Base-by-base conservation (phyloP, 2,329 filamentous ascomycete species). In the Diaporthe eres region DNA sequence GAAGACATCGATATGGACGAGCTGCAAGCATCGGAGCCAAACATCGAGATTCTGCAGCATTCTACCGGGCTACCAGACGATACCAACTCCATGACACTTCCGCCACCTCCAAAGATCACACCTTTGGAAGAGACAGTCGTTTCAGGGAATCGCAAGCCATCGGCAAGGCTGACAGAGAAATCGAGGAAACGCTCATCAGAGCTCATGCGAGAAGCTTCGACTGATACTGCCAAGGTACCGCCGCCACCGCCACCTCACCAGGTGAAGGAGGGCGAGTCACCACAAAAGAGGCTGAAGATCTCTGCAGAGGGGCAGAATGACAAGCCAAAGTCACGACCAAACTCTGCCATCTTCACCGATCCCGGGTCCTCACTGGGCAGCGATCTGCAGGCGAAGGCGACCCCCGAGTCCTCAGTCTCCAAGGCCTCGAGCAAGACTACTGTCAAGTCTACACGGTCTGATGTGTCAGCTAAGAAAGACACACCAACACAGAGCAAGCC, bases 41-140 rank as follows among this genome's bases (percentile, higher is more conserved):
- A 88, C 60, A 83, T 87, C 13, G 83, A 87, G 77, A 85, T 87
- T 47, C 83, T 88, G 4, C 84, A 87, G 73, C 85, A 88, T 76
- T 88, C 86, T 0, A 75, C 51, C 1, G 63, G 53, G 1, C 3
- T 42, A 19, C n/a, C 34, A 3, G 72, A 76, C 3, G 58, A 74
- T 22, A 79, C 82, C 15, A 82, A 84, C 72, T 83, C 82, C 4
- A 77, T 84, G 44, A 86, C 88, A 3, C 81, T 89, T 2, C 87
- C 88, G 0, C 82, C 85, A 49, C 86, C 86, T 2, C 88, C 85
- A 22, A 87, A 86, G 65, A 78, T 89, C 65, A 88, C 86, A 65
- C 90, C 90, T 1, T 83, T 92, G 0, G 87, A 87, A 67, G 87
- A 90, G 75, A 89, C 87, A 2, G 83, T 84, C 15, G 85, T 88